phyloP scores from a whole-genome alignment of 495 filamentous ascomycete species.

The Daldinia caldariorum region DNA sequence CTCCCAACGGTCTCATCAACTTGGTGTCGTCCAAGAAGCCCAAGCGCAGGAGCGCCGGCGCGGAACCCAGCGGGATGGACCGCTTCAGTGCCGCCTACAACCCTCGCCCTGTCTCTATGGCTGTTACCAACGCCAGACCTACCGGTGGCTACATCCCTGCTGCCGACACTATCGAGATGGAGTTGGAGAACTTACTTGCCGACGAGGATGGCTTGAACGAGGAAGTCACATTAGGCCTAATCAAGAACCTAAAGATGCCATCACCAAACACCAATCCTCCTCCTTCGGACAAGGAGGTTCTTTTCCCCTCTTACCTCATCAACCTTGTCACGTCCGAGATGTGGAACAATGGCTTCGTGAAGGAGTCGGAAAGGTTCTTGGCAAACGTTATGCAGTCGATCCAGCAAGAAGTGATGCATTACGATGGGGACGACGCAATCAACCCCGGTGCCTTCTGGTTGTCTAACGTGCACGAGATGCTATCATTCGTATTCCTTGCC shows the following conservation, averaged over 20 bases:
- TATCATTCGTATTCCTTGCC: conserved; percentile 98
- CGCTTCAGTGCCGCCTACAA: conserved; percentile 92
- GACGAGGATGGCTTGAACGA: conserved; percentile 96
- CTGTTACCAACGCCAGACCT: conserved; percentile 72
- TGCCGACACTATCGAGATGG: conserved; percentile 87
- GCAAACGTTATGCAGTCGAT: conserved; percentile 99
- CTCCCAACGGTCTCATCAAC: conserved; percentile 87
- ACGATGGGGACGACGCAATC: conserved; percentile 96
- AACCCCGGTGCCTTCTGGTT: conserved; percentile 99
- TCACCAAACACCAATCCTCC: conserved; percentile 82
- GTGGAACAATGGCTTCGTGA: conserved; percentile 99
- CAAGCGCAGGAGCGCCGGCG: conserved; percentile 91
- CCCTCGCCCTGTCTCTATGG: conserved; percentile 94
- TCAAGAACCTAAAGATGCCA: conserved; percentile 95
- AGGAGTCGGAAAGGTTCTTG: conserved; percentile 98
- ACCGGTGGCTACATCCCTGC: conserved; percentile 76
- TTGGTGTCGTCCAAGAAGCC: conserved; percentile 97
- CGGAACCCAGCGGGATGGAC: conserved; percentile 83
- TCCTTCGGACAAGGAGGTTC: conserved; percentile 95
- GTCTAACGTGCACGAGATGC: conserved; percentile 99
- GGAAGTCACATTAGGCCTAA: conserved; percentile 94
- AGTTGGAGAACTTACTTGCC: conserved; percentile 90
- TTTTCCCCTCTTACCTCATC: conserved; percentile 98
- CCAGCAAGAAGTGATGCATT: conserved; percentile 98
- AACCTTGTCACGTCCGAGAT: conserved; percentile 99